Conservation (phyloP, 2,329 filamentous ascomycete species). For the Talaromyces amestolkiae region DNA sequence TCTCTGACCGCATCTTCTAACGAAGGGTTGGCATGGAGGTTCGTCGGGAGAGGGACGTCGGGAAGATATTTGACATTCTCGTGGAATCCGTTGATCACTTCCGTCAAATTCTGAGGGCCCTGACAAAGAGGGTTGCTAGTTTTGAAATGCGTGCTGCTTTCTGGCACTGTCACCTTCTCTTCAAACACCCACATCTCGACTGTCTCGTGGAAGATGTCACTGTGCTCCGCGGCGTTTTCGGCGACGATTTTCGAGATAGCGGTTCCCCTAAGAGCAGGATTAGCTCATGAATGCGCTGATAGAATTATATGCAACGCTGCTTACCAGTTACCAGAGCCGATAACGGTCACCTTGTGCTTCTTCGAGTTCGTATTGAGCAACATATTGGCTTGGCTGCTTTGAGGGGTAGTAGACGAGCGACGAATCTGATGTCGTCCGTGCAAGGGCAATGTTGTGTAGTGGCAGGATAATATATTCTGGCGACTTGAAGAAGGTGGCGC, state of each 20-base stretch:
- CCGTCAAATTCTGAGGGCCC: constrained; percentile 79
- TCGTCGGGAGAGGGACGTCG: constrained; percentile 75
- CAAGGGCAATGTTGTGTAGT: constrained; percentile 11
- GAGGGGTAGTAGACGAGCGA: background rate
- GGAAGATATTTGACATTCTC: constrained; percentile 99
- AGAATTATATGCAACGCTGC: constrained; percentile 21
- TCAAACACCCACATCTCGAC: constrained; percentile 99
- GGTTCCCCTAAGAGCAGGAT: constrained; percentile 73
- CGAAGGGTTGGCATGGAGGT: constrained; percentile 51
- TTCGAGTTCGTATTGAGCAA: constrained; percentile 31
- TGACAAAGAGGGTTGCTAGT: constrained; percentile 72
- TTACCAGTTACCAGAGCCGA: constrained; percentile 96
- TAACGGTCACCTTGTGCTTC: constrained; percentile 61
- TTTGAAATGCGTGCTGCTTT: constrained; percentile 71
- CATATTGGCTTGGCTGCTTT: constrained; percentile 28
- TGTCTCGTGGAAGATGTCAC: constrained; percentile 77
- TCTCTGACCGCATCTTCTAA: constrained; percentile 70
- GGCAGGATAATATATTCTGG: constrained; percentile 18
- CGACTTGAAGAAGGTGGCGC: background rate
- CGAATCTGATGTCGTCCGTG: constrained; percentile 27
- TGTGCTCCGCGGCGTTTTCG: constrained; percentile 78
- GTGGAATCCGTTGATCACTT: constrained; percentile 85
- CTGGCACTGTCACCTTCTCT: constrained; percentile 74
- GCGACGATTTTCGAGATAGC: constrained; percentile 96
- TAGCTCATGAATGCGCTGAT: constrained; percentile 63